These are phyloP conservation scores for Volvox africanus DNA, from an alignment of 139 green algal genomes.

Conservation along the genomic window DNA sequence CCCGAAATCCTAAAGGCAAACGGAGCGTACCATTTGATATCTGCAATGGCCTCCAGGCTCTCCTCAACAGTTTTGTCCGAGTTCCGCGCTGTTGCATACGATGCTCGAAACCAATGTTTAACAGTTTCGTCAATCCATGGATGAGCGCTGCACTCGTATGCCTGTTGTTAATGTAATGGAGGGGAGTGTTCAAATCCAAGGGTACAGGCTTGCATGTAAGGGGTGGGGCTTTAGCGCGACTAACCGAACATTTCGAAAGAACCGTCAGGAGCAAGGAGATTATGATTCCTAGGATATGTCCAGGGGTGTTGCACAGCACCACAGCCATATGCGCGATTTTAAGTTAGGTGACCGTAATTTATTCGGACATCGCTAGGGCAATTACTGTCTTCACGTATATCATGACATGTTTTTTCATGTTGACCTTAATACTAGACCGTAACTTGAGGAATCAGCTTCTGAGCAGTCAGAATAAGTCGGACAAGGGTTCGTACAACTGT, in stretches of 20 bases:
- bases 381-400: no score
- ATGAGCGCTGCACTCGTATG: conserved; percentile 37
- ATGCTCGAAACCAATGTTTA: background rate
- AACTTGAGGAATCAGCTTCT: no score
- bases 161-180: background rate
- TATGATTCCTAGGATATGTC: background rate
- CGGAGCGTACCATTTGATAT: conserved; percentile 20
- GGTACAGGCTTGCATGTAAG: background rate
- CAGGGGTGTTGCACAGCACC: no score
- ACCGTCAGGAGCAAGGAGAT: background rate
- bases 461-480: no score
- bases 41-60: background rate
- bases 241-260: background rate
- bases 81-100: background rate
- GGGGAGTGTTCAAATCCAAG: background rate
- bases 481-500: no score
- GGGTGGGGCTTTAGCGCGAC: background rate
- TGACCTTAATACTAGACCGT: no score
- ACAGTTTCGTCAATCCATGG: conserved; percentile 32
- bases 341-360: no score
- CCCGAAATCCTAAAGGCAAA: background rate
- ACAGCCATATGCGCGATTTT: no score
- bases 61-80: background rate
- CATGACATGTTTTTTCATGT: no score
- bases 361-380: no score